These are phyloP conservation scores for Penicillium robsamsonii DNA, from an alignment of 495 filamentous ascomycete species.

Conservation along the genomic window DNA sequence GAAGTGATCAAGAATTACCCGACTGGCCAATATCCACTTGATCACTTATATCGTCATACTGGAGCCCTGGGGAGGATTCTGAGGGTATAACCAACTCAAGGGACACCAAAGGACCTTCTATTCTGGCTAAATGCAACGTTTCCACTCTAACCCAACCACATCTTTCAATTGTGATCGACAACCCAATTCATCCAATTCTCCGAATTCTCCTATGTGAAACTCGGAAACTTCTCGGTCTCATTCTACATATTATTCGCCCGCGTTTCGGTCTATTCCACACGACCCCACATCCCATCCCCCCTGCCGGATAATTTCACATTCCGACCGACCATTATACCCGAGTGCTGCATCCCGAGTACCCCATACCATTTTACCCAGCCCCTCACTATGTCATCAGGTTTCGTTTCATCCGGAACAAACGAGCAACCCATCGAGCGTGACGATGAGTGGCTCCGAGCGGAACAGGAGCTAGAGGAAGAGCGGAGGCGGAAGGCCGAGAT, in stretches of 20 bases:
- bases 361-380: slow-evolving; percentile 15
- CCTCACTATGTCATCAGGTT: slow-evolving; percentile 74
- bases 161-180: neutral
- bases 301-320: slow-evolving; percentile 20
- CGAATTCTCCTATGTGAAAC: neutral
- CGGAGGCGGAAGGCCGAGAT: slow-evolving; percentile 58
- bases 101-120: neutral
- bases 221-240: slow-evolving; percentile 15
- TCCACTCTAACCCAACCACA: neutral
- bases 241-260: neutral
- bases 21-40: neutral
- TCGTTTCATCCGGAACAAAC: slow-evolving; percentile 81
- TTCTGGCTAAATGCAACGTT: slow-evolving; percentile 25
- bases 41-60: slow-evolving; percentile 1
- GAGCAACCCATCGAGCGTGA: slow-evolving; percentile 58
- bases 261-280: slow-evolving; percentile 12
- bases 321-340: slow-evolving; percentile 20
- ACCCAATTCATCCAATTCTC: slow-evolving; percentile 3
- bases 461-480: slow-evolving; percentile 71
- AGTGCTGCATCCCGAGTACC: slow-evolving; percentile 6
- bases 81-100: neutral
- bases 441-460: slow-evolving; percentile 75
- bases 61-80: neutral
- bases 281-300: neutral
- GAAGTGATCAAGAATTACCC: slow-evolving; percentile 1